Percentiles rank a stretch among this genome's conserved stretches.
Evolutionary conservation across 2,329 filamentous ascomycete genomes (phyloP).

Genomic region (Fusarium haematococcum): DNA sequence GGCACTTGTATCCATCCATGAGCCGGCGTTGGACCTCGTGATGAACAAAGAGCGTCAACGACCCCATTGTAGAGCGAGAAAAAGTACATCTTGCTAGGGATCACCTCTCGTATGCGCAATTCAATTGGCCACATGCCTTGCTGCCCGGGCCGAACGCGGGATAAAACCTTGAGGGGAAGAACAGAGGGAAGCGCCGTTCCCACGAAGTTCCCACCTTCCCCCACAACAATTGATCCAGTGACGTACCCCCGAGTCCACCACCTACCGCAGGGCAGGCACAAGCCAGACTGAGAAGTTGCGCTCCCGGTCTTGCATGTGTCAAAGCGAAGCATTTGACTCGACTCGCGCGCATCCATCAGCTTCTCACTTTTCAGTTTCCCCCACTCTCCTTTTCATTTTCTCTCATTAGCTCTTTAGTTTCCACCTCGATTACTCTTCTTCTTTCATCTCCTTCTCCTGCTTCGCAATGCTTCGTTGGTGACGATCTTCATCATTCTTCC

Average conservation of each 20-base stretch:
- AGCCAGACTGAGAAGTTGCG: neutral
- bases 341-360: constrained; percentile 15
- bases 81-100: neutral
- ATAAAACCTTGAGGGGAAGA: constrained; percentile 8
- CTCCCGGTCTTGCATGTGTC: constrained; percentile 10
- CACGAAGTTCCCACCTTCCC: constrained; percentile 10
- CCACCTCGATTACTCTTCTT: neutral
- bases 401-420: neutral
- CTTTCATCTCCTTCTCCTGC: neutral
- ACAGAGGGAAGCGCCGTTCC: neutral
- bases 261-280: neutral
- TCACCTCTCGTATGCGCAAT: neutral
- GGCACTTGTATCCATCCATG: constrained; percentile 15
- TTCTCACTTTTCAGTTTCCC: constrained; percentile 4
- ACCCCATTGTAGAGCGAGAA: constrained; percentile 2
- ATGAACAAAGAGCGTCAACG: neutral
- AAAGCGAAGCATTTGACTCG: constrained; percentile 9
- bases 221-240: constrained; percentile 12
- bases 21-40: constrained; percentile 16
- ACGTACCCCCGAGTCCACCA: constrained; percentile 11
- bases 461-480: neutral
- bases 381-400: neutral
- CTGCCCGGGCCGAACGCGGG: constrained; percentile 1
- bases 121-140: neutral
- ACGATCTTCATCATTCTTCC: neutral